Percentiles rank a stretch among this genome's conserved stretches.
Conservation (phyloP, 331 rosid species). For the Telfairia occidentalis region DNA sequence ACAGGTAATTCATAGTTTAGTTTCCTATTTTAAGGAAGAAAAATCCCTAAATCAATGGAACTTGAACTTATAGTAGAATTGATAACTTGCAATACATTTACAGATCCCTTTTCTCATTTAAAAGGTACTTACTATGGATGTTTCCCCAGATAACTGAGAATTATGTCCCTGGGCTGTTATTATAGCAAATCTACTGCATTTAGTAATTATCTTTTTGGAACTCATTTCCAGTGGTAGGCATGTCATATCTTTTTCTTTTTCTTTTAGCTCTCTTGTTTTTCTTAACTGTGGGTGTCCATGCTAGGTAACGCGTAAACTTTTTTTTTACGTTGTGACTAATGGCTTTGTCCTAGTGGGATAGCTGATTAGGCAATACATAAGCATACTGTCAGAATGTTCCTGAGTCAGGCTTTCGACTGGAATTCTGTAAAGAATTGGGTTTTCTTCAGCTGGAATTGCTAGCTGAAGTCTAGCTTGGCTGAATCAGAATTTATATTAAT, state of each 20-base stretch:
- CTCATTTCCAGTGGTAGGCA: not conserved
- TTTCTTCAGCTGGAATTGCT: conserved; percentile 1
- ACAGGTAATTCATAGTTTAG: conserved; percentile 42
- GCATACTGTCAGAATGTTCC: not conserved
- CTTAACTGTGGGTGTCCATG: not conserved
- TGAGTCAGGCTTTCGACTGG: not conserved
- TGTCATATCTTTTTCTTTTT: not conserved
- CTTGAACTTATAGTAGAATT: not conserved
- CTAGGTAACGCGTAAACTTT: not conserved
- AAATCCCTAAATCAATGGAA: not conserved
- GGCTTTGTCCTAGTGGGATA: not conserved
- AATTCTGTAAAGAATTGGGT: not conserved
- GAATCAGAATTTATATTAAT: not conserved
- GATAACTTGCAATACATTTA: not conserved
- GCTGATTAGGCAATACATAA: not conserved
- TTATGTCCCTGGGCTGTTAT: not conserved
- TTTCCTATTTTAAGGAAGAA: not conserved
- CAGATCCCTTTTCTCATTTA: not conserved
- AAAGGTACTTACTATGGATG: not conserved
- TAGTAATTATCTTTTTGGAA: not conserved
- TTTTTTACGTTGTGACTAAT: too few relatives aligned
- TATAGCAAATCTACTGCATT: not conserved
- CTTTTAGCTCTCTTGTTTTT: not conserved
- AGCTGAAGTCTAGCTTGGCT: not conserved
- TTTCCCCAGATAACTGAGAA: not conserved